Base-by-base conservation (phyloP, 768 basidiomycete species). In the Xerocomellus intermedius region DNA sequence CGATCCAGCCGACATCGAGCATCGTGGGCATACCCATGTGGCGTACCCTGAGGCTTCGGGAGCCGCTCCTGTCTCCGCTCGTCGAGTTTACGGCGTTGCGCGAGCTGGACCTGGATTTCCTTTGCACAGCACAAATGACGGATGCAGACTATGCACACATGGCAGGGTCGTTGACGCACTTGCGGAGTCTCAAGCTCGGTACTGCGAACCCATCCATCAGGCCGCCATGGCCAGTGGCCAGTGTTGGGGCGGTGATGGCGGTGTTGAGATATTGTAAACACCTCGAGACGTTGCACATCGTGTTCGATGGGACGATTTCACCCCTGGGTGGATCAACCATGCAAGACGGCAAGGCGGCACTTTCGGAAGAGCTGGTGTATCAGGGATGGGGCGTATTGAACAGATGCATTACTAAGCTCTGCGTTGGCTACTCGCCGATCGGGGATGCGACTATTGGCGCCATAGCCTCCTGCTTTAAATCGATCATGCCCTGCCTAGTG, bases 381-480 rank as follows among this genome's bases (percentile, higher is more conserved):
- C 52, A 39, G 13, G 56, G 22, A 21, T 56, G 57, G 50, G 46
- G 50, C 3, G 56, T 54, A 1, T 42, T 35, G 1, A 67, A 64
- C 36, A 41, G 47, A 26, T 45, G 3, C 4, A 58, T 67, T 4
- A 54, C 60, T 6, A 33, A 32, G 30, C n/a, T 67, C 1, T 9
- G 36, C 14, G 48, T 67, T 14, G 65, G 65, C 13, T 50, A 49
- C 48, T 64, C 65, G 13, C 63, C 60, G 0, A 56, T 67, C 32
- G 21, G 5, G 16, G 50, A 59, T n/a, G 48, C 38, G 8, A 47
- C 22, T 3, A 19, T 56, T 5, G 2, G 30, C 8, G 38, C 14
- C 6, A 51, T 65, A 4, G 60, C 58, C 6, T 28, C 46, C 7
- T 58, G 60, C 48, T 48, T 67, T 3, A 35, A 47, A n/a, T 32